A percentile compares a stretch with the other conserved stretches of the same genome.
Evolutionary conservation across 306 rosid species (phyloP).

Genomic region (Mucuna pruriens): DNA sequence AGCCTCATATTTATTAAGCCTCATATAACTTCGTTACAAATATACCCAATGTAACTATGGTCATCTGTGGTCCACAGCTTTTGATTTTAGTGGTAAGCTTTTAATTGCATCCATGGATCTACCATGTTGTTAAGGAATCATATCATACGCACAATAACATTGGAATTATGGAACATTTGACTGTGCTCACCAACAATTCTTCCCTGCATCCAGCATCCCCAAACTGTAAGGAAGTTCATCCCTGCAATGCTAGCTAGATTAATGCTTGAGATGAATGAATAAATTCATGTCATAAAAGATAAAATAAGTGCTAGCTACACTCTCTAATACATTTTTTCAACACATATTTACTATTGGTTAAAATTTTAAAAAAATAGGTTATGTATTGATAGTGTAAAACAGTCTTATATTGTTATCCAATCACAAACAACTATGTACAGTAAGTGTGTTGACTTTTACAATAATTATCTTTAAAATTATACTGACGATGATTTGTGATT

Average conservation of each 20-base stretch:
- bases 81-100: background rate
- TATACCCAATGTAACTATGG: background rate
- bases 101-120: background rate
- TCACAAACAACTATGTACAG: no score
- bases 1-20: no score
- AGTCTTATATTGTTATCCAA: no score
- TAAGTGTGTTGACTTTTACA: no score
- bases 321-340: no score
- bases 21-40: background rate
- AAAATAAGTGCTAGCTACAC: no score
- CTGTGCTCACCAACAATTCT: background rate
- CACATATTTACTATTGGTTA: no score
- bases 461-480: no score
- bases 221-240: background rate
- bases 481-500: no score
- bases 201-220: background rate
- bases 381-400: no score
- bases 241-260: background rate
- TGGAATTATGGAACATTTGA: background rate
- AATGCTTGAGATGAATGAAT: background rate
- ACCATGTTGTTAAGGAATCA: slow-evolving; percentile 7
- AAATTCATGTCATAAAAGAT: background rate
- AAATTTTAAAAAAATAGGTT: no score
- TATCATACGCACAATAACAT: background rate
- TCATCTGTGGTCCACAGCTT: background rate